Conservation (phyloP, 2,329 filamentous ascomycete genomes). For the Venturia pyrina region DNA sequence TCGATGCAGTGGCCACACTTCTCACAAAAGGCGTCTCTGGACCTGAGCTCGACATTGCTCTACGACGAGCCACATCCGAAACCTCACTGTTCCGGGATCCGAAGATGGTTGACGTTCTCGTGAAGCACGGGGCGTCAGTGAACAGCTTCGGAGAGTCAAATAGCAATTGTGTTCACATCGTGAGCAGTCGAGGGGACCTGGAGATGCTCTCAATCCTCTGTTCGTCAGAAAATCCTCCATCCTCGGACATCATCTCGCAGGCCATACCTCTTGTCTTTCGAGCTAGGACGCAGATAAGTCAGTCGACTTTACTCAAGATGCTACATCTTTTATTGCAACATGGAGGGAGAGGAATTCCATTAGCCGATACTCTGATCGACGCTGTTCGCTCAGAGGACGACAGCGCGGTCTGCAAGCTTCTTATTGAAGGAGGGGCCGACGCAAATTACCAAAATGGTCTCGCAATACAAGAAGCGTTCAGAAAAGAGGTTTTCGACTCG, state of each 20-base stretch:
- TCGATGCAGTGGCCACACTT: slow-evolving; percentile 1
- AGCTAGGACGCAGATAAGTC: background rate
- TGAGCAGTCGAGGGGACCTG: background rate
- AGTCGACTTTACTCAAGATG: background rate
- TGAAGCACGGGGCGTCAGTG: background rate
- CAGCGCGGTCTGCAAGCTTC: background rate
- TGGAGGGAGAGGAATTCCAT: background rate
- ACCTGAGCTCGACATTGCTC: background rate
- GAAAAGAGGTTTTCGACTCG: background rate
- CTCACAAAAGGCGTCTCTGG: slow-evolving; percentile 4
- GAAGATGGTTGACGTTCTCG: background rate
- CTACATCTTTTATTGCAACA: background rate
- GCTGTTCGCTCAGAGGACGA: slow-evolving; percentile 4
- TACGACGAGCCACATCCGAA: background rate
- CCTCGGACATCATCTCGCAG: background rate
- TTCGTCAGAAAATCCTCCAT: background rate
- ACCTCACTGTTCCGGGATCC: slow-evolving; percentile 1
- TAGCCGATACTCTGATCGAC: background rate
- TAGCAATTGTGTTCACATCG: slow-evolving; percentile 3
- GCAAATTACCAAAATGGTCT: slow-evolving; percentile 1
- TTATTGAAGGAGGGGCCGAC: background rate
- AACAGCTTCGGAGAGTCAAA: background rate
- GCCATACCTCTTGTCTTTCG: slow-evolving; percentile 2
- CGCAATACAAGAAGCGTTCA: slow-evolving; percentile 9
- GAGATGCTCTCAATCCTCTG: background rate